A percentile compares a stretch with the other conserved stretches of the same genome.
Conservation (phyloP, 768 basidiomycete species). For the Boletus subcaerulescens region DNA sequence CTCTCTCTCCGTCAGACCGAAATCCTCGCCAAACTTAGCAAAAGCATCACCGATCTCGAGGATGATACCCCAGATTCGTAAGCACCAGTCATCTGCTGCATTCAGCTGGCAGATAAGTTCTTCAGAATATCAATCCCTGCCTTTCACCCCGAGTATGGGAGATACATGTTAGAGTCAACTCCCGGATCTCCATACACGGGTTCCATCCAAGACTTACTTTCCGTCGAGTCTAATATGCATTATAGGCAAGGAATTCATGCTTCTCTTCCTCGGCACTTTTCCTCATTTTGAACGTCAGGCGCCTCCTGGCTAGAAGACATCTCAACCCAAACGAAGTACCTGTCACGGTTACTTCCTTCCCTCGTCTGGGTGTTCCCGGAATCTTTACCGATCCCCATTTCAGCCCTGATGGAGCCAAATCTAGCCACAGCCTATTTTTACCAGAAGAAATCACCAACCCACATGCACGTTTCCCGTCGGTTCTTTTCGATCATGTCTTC, state of each 20-base stretch:
- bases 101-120: background rate
- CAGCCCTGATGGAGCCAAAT: slow-evolving; percentile 69
- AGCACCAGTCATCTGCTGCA: slow-evolving; percentile 23
- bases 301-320: slow-evolving; percentile 78
- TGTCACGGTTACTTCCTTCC: slow-evolving; percentile 93
- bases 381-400: slow-evolving; percentile 91
- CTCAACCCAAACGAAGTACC: slow-evolving; percentile 86
- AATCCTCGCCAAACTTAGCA: slow-evolving; percentile 76
- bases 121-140: slow-evolving; percentile 73
- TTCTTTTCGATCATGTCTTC: slow-evolving; percentile 23
- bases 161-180: slow-evolving; percentile 98
- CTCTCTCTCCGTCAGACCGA: slow-evolving; percentile 95
- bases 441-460: slow-evolving; percentile 96
- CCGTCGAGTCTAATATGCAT: slow-evolving; percentile 93
- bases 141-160: slow-evolving; percentile 97
- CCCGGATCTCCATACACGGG: slow-evolving; percentile 95
- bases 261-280: background rate
- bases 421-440: slow-evolving; percentile 91
- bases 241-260: slow-evolving; percentile 56
- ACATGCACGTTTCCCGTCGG: slow-evolving; percentile 96
- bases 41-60: slow-evolving; percentile 64
- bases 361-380: slow-evolving; percentile 83
- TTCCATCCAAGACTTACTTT: slow-evolving; percentile 77
- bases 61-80: slow-evolving; percentile 52
- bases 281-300: slow-evolving; percentile 44